These are phyloP conservation scores for Colletotrichum cuscutae DNA, from an alignment of 2,329 filamentous ascomycete species.

Conservation along the genomic window DNA sequence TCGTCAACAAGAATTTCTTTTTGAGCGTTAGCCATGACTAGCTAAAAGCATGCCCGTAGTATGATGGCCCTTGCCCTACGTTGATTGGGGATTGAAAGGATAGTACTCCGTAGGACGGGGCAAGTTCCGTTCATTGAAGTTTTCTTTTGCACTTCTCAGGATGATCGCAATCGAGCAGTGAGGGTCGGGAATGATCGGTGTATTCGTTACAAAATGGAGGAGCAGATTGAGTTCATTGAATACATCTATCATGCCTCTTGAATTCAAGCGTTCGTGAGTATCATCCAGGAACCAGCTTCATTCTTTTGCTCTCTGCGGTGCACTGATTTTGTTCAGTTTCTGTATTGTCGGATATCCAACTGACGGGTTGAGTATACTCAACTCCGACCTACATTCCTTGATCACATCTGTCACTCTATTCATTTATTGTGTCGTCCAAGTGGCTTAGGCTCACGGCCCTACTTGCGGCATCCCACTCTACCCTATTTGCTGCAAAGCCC, in stretches of 20 bases:
- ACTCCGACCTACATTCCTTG: constrained; percentile 1
- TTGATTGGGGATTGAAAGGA: background rate
- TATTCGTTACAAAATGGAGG: background rate
- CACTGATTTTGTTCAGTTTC: background rate
- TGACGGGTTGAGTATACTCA: background rate
- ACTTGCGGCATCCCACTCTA: background rate
- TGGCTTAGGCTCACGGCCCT: background rate
- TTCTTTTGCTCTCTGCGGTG: background rate
- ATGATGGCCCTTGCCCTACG: background rate
- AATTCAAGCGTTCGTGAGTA: background rate
- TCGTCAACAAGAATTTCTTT: background rate
- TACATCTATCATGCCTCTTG: background rate
- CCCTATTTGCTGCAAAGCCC: background rate
- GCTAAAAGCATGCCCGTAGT: background rate
- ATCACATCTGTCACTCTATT: background rate
- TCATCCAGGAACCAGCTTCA: background rate
- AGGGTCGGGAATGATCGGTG: background rate
- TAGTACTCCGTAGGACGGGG: background rate
- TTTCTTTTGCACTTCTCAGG: background rate
- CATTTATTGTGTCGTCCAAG: background rate
- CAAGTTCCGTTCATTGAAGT: background rate
- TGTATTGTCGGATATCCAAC: background rate
- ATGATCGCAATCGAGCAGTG: background rate
- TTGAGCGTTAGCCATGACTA: constrained; percentile 6
- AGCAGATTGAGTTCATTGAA: background rate